Base-by-base conservation (phyloP, 2,329 filamentous ascomycete genomes). In the Pezizomycotina sp. region DNA sequence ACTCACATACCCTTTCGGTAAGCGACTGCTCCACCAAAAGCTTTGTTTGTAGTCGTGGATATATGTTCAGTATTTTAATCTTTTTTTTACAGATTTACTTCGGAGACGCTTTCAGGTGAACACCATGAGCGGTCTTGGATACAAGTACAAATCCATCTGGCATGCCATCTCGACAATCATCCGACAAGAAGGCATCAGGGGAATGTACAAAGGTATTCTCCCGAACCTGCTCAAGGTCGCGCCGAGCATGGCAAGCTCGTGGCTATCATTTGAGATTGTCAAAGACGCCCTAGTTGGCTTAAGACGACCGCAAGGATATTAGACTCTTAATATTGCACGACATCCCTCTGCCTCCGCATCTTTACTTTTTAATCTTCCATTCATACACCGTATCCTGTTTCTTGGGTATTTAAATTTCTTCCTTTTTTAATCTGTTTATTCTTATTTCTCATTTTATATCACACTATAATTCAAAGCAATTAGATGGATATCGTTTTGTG, bases 81-180 rank as follows among this genome's bases (percentile, higher is more conserved):
- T 41, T 32, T 10, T 6, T 19, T 26, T 19, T 30, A 19, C 31
- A 44, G 41, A 44, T 55, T 86, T 98, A 2, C 66, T 98, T 36
- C 79, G 89, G 20, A 74, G 89, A 42, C 72, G 89, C 32, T 98
- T 98, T 57, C 89, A 98, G 56, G 89, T 98, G 62, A 98, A 98
- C 60, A 93, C 89, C 35, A 98, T 98, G 89, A 82, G 79, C 30
- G 89, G 89, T 33, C 86, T 98, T 74, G 89, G 89, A 32, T 95
- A 93, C 60, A 73, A 86, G 56, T 98, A 98, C 62, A 83, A 79
- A 52, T 77, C 75, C 5, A 76, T 98, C 27, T 66, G 71, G 45
- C 82, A 92, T 54, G 89, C 89, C 3, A 63, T 98, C 46, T 69
- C 64, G 33, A 71, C 79, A 32, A 98, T 98, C 51, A 58, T 92